Percentiles rank a stretch among this genome's conserved stretches.
Evolutionary conservation across 1,284 basidiomycete genomes (phyloP).

Genomic region (Coniophora puteana): DNA sequence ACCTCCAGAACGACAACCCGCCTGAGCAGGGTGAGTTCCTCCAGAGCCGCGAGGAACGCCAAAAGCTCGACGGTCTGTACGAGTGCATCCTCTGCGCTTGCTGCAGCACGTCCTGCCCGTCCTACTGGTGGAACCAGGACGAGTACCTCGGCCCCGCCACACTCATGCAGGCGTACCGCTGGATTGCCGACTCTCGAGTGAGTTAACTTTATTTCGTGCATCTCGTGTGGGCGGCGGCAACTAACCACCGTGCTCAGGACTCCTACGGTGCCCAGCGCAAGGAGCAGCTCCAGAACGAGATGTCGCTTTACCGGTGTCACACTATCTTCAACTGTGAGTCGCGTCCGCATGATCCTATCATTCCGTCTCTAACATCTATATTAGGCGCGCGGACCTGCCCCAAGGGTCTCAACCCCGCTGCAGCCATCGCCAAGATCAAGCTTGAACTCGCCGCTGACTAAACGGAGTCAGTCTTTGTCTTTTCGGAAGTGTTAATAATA

Average conservation of each 20-base stretch:
- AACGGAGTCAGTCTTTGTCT: no score
- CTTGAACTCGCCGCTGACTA: conserved; percentile 81
- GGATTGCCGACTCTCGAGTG: conserved; percentile 96
- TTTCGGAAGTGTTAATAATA: no score
- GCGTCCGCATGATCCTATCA: background rate
- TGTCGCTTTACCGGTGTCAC: conserved; percentile 92
- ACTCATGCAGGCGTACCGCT: conserved; percentile 93
- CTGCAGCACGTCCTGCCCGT: conserved; percentile 95
- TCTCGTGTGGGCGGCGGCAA: background rate
- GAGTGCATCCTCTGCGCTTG: conserved; percentile 95
- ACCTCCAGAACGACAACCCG: conserved; percentile 88
- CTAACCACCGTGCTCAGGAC: conserved; percentile 49
- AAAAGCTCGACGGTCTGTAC: conserved; percentile 97
- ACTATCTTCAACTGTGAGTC: conserved; percentile 92
- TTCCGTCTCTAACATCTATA: background rate
- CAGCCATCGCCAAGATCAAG: conserved; percentile 87
- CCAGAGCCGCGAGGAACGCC: conserved; percentile 89
- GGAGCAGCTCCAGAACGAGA: conserved; percentile 92
- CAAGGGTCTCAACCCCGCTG: conserved; percentile 92
- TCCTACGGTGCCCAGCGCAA: conserved; percentile 78
- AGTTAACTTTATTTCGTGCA: conserved; percentile 24
- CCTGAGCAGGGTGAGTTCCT: conserved; percentile 85
- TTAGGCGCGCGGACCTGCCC: conserved; percentile 87
- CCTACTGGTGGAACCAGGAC: conserved; percentile 99
- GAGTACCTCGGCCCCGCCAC: conserved; percentile 97